Percentiles rank a stretch among this genome's conserved stretches.
phyloP scores from a whole-genome alignment of 129 eudicot species.

The Centaurea solstitialis region DNA sequence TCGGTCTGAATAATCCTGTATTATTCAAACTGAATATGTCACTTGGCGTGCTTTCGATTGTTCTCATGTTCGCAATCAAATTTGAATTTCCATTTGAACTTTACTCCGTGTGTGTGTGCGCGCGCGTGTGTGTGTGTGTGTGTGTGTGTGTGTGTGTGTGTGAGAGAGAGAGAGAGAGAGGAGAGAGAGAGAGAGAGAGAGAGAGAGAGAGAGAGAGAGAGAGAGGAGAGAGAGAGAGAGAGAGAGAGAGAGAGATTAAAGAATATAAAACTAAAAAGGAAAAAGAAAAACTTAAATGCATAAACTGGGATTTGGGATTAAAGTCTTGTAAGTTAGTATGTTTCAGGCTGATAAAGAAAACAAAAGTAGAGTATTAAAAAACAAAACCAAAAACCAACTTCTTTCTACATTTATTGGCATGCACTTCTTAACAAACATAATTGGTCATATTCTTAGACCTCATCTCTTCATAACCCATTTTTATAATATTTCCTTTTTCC shows the following conservation, averaged over 20 bases:
- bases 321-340: neutral
- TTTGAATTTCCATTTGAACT: too few species aligned
- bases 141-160: too few species aligned
- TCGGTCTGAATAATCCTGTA: too few species aligned
- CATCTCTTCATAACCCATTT: neutral
- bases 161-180: neutral
- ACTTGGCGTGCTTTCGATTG: too few species aligned
- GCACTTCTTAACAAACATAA: too few species aligned
- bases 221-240: neutral
- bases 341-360: slow-evolving; percentile 22
- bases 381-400: slow-evolving; percentile 17
- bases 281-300: neutral
- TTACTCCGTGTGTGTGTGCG: neutral
- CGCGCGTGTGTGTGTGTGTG: neutral
- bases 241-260: neutral
- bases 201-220: neutral
- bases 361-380: slow-evolving; percentile 18
- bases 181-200: neutral
- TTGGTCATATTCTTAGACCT: slow-evolving; percentile 1
- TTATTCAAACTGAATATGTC: too few species aligned
- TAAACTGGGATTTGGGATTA: neutral
- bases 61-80: too few species aligned
- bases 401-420: slow-evolving; percentile 16
- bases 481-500: neutral
- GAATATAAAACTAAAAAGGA: neutral